These are phyloP conservation scores for Melampsora larici-populina DNA, from an alignment of 1,284 basidiomycete species.

Conservation along the genomic window DNA sequence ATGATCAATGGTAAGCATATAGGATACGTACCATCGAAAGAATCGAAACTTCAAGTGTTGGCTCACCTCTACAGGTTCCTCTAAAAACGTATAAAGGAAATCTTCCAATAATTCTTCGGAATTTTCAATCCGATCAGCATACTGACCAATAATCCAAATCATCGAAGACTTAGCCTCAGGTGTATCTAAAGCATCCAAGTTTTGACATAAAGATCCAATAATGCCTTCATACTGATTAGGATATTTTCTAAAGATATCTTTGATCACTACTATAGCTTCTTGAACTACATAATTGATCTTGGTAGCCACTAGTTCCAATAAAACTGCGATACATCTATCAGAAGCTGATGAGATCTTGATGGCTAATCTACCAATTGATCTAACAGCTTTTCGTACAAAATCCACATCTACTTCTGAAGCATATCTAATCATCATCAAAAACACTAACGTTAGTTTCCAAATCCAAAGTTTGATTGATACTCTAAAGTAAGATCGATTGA, in stretches of 20 bases:
- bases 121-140: slow-evolving; percentile 92
- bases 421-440: slow-evolving; percentile 62
- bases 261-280: slow-evolving; percentile 94
- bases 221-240: slow-evolving; percentile 94
- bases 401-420: slow-evolving; percentile 97
- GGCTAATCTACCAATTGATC: slow-evolving; percentile 90
- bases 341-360: slow-evolving; percentile 92
- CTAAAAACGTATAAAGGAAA: slow-evolving; percentile 82
- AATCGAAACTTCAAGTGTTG: background rate
- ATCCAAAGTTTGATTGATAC: no score
- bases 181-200: slow-evolving; percentile 87
- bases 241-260: slow-evolving; percentile 96
- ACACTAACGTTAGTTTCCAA: background rate
- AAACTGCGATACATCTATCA: slow-evolving; percentile 80
- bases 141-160: slow-evolving; percentile 98
- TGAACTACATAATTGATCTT: slow-evolving; percentile 96
- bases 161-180: slow-evolving; percentile 94
- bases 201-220: slow-evolving; percentile 85
- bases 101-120: slow-evolving; percentile 92
- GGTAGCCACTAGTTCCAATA: slow-evolving; percentile 84
- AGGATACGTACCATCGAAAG: no score
- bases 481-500: background rate
- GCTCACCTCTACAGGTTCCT: slow-evolving; percentile 82
- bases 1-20: background rate
- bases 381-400: slow-evolving; percentile 94